Conservation (phyloP, 1,284 basidiomycete species). For the Anthracocystis walkeri region DNA sequence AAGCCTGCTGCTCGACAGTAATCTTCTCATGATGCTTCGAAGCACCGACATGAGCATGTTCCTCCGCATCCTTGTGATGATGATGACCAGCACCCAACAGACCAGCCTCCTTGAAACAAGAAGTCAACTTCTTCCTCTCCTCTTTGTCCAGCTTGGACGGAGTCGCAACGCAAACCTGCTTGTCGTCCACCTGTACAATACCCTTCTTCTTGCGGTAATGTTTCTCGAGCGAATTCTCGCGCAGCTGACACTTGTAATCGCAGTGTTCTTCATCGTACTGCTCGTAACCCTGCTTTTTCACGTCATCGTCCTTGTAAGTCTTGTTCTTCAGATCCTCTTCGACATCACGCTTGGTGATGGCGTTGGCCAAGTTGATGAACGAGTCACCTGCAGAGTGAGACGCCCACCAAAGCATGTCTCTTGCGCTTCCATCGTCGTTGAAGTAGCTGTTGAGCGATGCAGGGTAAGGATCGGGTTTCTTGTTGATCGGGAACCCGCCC, state of each 20-base stretch:
- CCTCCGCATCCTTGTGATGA: background rate
- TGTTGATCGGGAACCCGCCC: constrained; percentile 56
- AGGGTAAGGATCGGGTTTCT: constrained; percentile 62
- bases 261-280: constrained; percentile 51
- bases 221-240: constrained; percentile 36
- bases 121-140: constrained; percentile 28
- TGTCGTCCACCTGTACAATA: constrained; percentile 33
- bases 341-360: constrained; percentile 21
- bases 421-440: constrained; percentile 38
- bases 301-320: constrained; percentile 16
- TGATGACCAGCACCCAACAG: constrained; percentile 5
- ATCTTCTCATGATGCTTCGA: background rate
- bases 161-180: constrained; percentile 32
- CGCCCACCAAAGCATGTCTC: constrained; percentile 40
- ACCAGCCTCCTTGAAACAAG: constrained; percentile 28
- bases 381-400: constrained; percentile 14
- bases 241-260: constrained; percentile 49
- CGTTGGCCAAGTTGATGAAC: constrained; percentile 13
- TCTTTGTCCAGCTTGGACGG: constrained; percentile 36
- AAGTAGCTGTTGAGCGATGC: constrained; percentile 61
- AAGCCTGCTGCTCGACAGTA: no score
- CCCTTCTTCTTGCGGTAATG: constrained; percentile 37
- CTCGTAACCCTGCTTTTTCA: constrained; percentile 8
- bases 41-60: background rate
- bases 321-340: constrained; percentile 1